Conservation (phyloP, 169 alveolate genomes). For the Plasmodium cynomolgi region DNA sequence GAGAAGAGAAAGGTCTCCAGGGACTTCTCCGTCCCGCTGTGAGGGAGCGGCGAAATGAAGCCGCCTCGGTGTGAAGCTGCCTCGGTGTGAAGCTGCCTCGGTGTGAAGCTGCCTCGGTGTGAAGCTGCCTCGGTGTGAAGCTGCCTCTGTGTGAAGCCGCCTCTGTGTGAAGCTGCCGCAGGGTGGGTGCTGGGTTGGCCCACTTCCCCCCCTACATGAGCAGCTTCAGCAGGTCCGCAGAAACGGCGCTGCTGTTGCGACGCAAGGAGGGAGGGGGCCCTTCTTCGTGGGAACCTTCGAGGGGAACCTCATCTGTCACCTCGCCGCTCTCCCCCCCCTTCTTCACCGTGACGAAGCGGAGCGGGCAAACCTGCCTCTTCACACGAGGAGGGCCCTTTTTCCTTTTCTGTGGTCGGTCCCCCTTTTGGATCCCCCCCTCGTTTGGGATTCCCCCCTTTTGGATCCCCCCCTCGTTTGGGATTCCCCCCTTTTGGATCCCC, state of each 20-base stretch:
- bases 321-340: neutral
- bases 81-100: too few relatives aligned
- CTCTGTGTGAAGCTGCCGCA: neutral
- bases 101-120: too few relatives aligned
- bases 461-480: neutral
- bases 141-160: too few relatives aligned
- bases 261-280: neutral
- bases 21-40: slow-evolving; percentile 37
- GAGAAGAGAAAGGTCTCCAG: slow-evolving; percentile 60
- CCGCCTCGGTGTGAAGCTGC: too few relatives aligned
- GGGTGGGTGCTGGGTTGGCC: neutral
- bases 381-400: neutral
- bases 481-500: neutral
- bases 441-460: neutral
- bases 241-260: slow-evolving; percentile 13
- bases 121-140: too few relatives aligned
- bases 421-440: neutral
- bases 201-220: neutral
- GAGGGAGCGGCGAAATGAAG: neutral
- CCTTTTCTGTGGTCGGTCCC: neutral
- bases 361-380: neutral
- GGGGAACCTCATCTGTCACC: neutral
- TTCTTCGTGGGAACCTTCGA: neutral
- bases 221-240: slow-evolving; percentile 6
- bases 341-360: neutral